Percentiles rank a stretch among this genome's conserved stretches.
phyloP scores from a whole-genome alignment of 768 basidiomycete species.

The Lactarius quietus region DNA sequence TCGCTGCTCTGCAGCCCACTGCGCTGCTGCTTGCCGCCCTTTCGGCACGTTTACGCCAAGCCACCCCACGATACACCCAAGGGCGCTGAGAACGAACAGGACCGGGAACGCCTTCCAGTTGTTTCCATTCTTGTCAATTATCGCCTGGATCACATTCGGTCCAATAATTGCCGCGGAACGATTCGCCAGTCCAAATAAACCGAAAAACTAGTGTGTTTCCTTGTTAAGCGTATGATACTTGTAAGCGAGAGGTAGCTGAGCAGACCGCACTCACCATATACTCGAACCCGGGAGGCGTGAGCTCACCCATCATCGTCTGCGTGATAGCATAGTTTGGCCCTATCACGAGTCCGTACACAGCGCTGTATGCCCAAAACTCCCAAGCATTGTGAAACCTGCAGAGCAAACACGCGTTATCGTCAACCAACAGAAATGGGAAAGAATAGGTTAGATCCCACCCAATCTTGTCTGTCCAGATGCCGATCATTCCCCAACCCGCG shows the following conservation, averaged over 20 bases:
- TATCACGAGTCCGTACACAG: conserved; percentile 78
- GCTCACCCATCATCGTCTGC: conserved; percentile 86
- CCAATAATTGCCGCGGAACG: conserved; percentile 83
- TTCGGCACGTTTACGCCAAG: conserved; percentile 46
- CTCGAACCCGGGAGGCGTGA: conserved; percentile 84
- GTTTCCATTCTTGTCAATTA: conserved; percentile 64
- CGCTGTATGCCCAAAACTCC: conserved; percentile 89
- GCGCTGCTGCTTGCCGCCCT: conserved; percentile 39
- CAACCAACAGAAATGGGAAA: not conserved
- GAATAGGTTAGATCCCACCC: conserved; percentile 45
- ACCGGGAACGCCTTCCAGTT: conserved; percentile 87
- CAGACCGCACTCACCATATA: conserved; percentile 50
- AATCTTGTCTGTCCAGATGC: conserved; percentile 73
- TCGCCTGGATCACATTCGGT: conserved; percentile 80
- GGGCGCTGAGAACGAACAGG: conserved; percentile 64
- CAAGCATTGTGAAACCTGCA: conserved; percentile 65
- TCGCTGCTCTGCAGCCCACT: conserved; percentile 35
- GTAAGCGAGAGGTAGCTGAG: not conserved
- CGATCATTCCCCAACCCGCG: conserved; percentile 84
- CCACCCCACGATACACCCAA: conserved; percentile 73
- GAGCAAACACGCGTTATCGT: not conserved
- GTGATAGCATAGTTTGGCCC: conserved; percentile 86
- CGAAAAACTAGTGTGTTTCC: conserved; percentile 59
- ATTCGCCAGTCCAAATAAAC: conserved; percentile 40
- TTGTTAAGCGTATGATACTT: not conserved